Conservation (phyloP, 2,329 filamentous ascomycete genomes). For the Beauveria medogensis region DNA sequence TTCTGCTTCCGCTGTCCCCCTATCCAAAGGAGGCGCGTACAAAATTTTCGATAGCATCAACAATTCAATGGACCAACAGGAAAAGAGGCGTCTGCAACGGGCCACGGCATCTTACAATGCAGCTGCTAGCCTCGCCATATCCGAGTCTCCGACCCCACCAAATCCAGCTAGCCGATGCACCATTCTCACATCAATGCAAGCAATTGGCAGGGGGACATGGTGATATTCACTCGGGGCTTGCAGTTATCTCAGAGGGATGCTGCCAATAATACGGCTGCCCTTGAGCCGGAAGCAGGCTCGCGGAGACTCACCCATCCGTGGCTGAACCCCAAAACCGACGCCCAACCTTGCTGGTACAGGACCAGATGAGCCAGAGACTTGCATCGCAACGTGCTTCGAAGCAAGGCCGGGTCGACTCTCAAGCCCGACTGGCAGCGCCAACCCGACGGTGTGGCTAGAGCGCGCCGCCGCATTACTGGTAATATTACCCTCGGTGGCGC, state of each 20-base stretch:
- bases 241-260: neutral
- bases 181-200: neutral
- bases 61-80: neutral
- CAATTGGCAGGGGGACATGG: neutral
- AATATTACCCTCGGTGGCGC: constrained; percentile 7
- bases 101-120: neutral
- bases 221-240: neutral
- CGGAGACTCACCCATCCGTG: no score
- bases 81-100: neutral
- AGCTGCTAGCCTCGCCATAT: neutral
- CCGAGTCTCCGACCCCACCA: neutral
- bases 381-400: no score
- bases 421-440: no score
- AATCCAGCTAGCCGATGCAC: neutral
- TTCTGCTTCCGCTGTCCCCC: neutral
- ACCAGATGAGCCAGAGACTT: no score
- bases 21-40: neutral
- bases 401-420: no score
- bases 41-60: neutral
- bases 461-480: neutral
- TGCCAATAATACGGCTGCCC: no score
- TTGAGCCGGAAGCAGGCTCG: no score
- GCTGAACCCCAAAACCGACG: no score
- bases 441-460: neutral
- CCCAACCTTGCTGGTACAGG: no score